Percentiles rank a stretch among this genome's conserved stretches.
phyloP scores from a whole-genome alignment of 805 yeast species.

The Saturnispora diversa region DNA sequence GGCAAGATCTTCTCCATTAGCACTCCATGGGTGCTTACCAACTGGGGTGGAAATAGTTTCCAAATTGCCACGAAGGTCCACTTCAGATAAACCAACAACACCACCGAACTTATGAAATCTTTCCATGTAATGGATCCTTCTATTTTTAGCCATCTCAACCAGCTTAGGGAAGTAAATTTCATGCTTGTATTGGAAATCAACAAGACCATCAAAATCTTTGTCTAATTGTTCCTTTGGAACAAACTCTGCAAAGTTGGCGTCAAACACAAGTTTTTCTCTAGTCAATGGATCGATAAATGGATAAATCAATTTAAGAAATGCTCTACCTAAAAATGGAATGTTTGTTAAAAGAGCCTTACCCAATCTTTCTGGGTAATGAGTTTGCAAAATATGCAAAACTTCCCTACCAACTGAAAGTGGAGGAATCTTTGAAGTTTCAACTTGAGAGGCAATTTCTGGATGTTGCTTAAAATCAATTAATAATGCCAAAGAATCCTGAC shows the following conservation, averaged over 20 bases:
- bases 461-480: slow-evolving; percentile 87
- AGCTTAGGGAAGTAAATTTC: slow-evolving; percentile 70
- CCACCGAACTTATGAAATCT: slow-evolving; percentile 69
- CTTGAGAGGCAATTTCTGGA: slow-evolving; percentile 44
- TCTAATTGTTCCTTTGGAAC: slow-evolving; percentile 81
- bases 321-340: slow-evolving; percentile 91
- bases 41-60: slow-evolving; percentile 25
- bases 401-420: slow-evolving; percentile 83
- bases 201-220: slow-evolving; percentile 73
- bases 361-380: slow-evolving; percentile 94
- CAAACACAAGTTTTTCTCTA: slow-evolving; percentile 85
- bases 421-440: slow-evolving; percentile 66
- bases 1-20: no score
- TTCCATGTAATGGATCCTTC: slow-evolving; percentile 53
- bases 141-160: slow-evolving; percentile 49
- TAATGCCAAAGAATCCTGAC: slow-evolving; percentile 89
- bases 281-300: slow-evolving; percentile 97
- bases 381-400: slow-evolving; percentile 86
- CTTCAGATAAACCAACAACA: slow-evolving; percentile 72
- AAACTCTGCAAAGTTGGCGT: slow-evolving; percentile 77
- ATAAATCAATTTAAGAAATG: slow-evolving; percentile 81
- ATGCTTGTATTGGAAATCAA: slow-evolving; percentile 79
- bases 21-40: slow-evolving; percentile 25
- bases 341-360: slow-evolving; percentile 89
- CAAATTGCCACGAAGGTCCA: slow-evolving; percentile 51